Evolutionary conservation across 2,329 filamentous ascomycete genomes (phyloP).

Genomic region (Thyridium curvatum): DNA sequence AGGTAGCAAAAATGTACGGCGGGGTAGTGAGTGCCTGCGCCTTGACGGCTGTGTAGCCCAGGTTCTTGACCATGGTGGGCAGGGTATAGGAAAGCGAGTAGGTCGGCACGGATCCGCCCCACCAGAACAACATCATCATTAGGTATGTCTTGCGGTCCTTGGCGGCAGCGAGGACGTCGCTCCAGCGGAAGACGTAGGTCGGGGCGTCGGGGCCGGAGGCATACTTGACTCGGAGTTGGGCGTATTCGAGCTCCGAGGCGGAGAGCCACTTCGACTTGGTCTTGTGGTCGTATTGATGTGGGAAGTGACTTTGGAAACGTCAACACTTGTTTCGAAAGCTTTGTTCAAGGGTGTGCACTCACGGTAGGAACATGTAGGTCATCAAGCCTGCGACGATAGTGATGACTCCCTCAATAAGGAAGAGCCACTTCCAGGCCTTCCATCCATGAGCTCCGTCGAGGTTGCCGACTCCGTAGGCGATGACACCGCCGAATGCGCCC

Average conservation of each 20-base stretch:
- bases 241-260: background rate
- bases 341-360: too few species aligned
- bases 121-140: constrained; percentile 16
- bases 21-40: constrained; percentile 19
- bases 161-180: constrained; percentile 8
- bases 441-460: constrained; percentile 13
- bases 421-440: constrained; percentile 55
- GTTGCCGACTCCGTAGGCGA: constrained; percentile 26
- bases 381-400: constrained; percentile 40
- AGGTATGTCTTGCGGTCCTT: constrained; percentile 12
- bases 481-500: constrained; percentile 27
- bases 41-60: constrained; percentile 17
- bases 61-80: constrained; percentile 19
- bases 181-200: constrained; percentile 12
- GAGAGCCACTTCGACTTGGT: background rate
- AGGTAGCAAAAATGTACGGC: constrained; percentile 33
- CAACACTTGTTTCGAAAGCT: too few species aligned
- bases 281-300: background rate
- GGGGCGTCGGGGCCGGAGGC: constrained; percentile 7
- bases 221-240: constrained; percentile 5
- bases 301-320: background rate
- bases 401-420: constrained; percentile 63
- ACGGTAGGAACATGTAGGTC: constrained; percentile 20
- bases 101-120: constrained; percentile 15
- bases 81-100: constrained; percentile 17